These are phyloP conservation scores for Zymoseptoria tritici DNA, from an alignment of 2,329 filamentous ascomycete species.

Conservation along the genomic window DNA sequence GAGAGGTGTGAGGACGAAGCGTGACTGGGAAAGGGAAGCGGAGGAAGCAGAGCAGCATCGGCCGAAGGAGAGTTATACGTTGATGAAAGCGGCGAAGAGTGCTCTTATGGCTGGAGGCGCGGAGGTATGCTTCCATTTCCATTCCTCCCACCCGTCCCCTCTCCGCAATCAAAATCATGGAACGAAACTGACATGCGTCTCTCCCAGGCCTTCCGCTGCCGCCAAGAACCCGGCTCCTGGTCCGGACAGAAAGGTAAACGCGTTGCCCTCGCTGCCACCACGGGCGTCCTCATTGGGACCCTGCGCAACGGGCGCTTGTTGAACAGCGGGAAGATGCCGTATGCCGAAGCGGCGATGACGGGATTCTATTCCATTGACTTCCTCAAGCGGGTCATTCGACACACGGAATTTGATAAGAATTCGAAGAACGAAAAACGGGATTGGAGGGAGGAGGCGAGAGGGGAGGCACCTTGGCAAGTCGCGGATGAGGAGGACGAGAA, in stretches of 20 bases:
- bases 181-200: too few species aligned
- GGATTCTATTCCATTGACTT: slow-evolving; percentile 11
- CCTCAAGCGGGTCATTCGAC: slow-evolving; percentile 4
- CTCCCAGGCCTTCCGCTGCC: slow-evolving; percentile 69
- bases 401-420: slow-evolving; percentile 6
- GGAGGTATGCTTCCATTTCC: neutral
- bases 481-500: neutral
- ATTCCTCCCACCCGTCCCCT: neutral
- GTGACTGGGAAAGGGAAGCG: neutral
- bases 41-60: slow-evolving; percentile 3
- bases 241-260: slow-evolving; percentile 85
- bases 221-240: slow-evolving; percentile 84
- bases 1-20: neutral
- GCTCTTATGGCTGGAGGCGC: slow-evolving; percentile 6
- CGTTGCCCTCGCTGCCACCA: slow-evolving; percentile 68
- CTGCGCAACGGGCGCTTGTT: slow-evolving; percentile 5
- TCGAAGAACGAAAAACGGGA: slow-evolving; percentile 4
- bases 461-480: neutral
- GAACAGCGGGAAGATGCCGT: slow-evolving; percentile 8
- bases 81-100: slow-evolving; percentile 8
- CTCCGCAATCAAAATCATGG: neutral
- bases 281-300: slow-evolving; percentile 3
- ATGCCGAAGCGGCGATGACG: slow-evolving; percentile 10
- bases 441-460: slow-evolving; percentile 3
- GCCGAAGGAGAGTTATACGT: slow-evolving; percentile 4